A percentile compares a stretch with the other conserved stretches of the same genome.
These are phyloP conservation scores for Phialocephala subalpina DNA, from an alignment of 2,329 filamentous ascomycete genomes.

Conservation along the genomic window DNA sequence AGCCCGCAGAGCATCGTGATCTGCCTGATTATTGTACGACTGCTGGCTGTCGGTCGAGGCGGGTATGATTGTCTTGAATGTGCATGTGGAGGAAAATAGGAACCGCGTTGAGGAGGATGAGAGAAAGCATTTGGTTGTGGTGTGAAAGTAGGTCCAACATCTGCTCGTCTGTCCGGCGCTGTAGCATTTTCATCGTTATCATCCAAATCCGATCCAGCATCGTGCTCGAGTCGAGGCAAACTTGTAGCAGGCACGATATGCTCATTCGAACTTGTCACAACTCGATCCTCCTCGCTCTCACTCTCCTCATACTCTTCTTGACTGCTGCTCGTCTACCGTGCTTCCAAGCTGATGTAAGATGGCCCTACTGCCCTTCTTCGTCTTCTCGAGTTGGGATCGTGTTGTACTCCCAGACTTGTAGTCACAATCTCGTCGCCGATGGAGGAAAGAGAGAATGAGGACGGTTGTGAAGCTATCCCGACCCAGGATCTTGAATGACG, in stretches of 20 bases:
- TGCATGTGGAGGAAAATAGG: conserved; percentile 42
- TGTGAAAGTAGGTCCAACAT: conserved; percentile 68
- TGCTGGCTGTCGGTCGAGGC: conserved; percentile 48
- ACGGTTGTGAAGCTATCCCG: conserved; percentile 90
- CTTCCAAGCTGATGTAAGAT: conserved; percentile 50
- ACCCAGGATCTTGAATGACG: conserved; percentile 95
- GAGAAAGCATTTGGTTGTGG: conserved; percentile 94
- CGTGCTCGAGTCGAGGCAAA: conserved; percentile 20
- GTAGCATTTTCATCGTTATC: conserved; percentile 81
- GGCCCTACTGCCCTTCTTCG: conserved; percentile 56
- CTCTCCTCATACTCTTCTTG: conserved; percentile 96
- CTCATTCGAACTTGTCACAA: conserved; percentile 67
- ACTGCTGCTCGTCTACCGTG: conserved; percentile 60
- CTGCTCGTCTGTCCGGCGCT: conserved; percentile 66
- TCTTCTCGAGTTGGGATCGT: conserved; percentile 66
- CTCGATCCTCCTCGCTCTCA: conserved; percentile 83
- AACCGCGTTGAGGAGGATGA: conserved; percentile 69
- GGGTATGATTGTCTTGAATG: conserved; percentile 44
- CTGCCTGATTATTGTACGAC: conserved; percentile 74
- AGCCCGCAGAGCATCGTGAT: conserved; percentile 91
- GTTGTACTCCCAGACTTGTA: conserved; percentile 81
- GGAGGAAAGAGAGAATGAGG: conserved; percentile 90
- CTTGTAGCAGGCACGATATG: conserved; percentile 48
- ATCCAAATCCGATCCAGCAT: conserved; percentile 51
- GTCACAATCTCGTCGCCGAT: conserved; percentile 90